Base-by-base conservation (phyloP, 78 protist genomes). In the Parvularia atlantis region DNA sequence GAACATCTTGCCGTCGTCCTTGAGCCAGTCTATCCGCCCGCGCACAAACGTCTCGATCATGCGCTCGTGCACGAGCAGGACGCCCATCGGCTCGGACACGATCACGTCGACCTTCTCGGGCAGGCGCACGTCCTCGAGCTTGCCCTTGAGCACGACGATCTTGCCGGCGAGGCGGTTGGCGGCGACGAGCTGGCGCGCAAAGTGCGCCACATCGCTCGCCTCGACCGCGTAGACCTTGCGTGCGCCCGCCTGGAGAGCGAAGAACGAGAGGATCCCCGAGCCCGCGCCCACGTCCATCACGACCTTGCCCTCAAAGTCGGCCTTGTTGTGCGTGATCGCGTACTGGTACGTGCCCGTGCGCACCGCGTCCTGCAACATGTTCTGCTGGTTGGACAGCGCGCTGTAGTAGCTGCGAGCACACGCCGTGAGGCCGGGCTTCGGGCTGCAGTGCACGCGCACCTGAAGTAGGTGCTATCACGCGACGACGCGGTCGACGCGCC, bases 31-130 rank as follows among this genome's bases (percentile, higher is more conserved):
- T 44, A 54, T 64, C 11, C 71, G 75, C 30, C 69, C 73, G 44
- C 39, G 35, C 48, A 86, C 14, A 68, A 59, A 77, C 17, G 73
- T 39, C 57, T 69, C 82, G 9, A 69, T 31, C 76, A 77, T 68
- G 26, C 76, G 56, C 66, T 80, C 85, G 43, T 80, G 71, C 14
- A 80, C 79, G 22, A 88, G 76, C 71, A 84, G 62, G 20, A 71
- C 60, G 59, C 93, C 93, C 83, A 84, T 82, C 67, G 89, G 87
- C 58, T 88, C 93, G 10, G 78, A 62, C 54, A 88, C 69, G 35
- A 88, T 68, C 30, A 84, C 41, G 68, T 88, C 93, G 37, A 78
- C 81, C 41, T 64, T 65, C 63, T 80, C 83, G 30, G 76, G 76
- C 66, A 82, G 69, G 24, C 72, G 24, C 46, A 78, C 58, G 36